Percentiles rank a stretch among this genome's conserved stretches.
Conservation (phyloP, 2,329 filamentous ascomycete genomes). For the Colletotrichum sp. region DNA sequence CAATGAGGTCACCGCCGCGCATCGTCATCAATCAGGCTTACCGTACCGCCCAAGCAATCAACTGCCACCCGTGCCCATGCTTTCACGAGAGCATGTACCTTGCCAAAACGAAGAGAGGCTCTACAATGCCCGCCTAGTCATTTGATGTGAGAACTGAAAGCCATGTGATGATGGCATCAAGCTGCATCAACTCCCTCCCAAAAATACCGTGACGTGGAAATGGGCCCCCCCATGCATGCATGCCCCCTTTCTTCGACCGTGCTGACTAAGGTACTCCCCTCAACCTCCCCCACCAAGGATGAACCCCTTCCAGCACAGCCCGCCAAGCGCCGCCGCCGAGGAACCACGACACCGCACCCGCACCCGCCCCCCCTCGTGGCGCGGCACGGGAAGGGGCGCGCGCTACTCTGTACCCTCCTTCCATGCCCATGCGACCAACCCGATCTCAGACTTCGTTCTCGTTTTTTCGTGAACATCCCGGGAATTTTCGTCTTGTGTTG, state of each 20-base stretch:
- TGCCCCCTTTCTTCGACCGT: background rate
- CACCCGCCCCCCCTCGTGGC: background rate
- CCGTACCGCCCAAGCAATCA: background rate
- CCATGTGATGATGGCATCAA: background rate
- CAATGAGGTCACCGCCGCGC: constrained; percentile 7
- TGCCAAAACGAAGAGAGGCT: background rate
- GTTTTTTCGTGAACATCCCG: too few relatives aligned
- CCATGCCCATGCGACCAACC: background rate
- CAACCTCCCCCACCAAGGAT: background rate
- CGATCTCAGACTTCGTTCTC: background rate
- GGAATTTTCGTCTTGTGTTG: background rate
- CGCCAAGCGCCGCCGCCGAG: background rate
- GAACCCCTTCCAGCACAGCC: background rate
- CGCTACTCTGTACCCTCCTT: background rate
- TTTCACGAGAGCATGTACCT: background rate
- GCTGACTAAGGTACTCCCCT: background rate
- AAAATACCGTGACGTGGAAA: background rate
- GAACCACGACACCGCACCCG: background rate
- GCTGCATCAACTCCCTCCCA: background rate
- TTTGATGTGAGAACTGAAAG: background rate
- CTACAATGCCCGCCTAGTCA: background rate
- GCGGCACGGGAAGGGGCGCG: constrained; percentile 4
- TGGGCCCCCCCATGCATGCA: too few relatives aligned
- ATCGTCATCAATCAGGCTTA: background rate
- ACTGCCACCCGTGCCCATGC: background rate